Base-by-base conservation (phyloP, 305 asterid species). In the Fraxinus velutina region DNA sequence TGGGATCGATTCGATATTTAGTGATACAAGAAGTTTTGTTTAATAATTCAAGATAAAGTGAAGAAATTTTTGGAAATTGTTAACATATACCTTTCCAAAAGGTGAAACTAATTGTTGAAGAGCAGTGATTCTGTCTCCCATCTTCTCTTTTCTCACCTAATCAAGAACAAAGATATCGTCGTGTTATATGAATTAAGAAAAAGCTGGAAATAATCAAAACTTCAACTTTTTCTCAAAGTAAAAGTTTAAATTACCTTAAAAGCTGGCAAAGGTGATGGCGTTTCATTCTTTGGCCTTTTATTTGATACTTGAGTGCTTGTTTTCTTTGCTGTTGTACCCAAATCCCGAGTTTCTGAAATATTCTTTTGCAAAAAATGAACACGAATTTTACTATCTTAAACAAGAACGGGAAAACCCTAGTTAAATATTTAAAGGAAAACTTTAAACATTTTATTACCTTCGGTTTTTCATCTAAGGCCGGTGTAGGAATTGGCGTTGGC, bases 71-170 rank as follows among this genome's bases (percentile, higher is more conserved):
- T 71, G 57, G 82, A 9, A 21, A 17, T 22, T 78, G 74, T 68
- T 27, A 68, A 68, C n/a, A 66, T 68, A 27, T 82, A 94, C 99
- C 97, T 95, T 95, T 88, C 99, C 99, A 89, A 95, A 95, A 92
- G 99, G 99, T 76, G 99, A 92, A 87, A 95, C 98, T 90, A 95
- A 93, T 93, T 95, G 99, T 91, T 95, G 99, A 80, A 95, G 97
- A 80, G 99, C 97, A 88, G 97, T 95, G 93, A 95, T 95, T 95
- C 99, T 94, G 98, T 95, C 99, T 89, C 99, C 99, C 98, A 95
- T 92, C 91, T 93, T 95, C 92, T 95, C 99, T 91, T 95, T 95
- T 89, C 96, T 92, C 86, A 89, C 99, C 99, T 95, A 85, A 80
- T 82, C 82, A 84, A 79, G 78, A 92, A 81, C 79, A 72, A 77